phyloP scores from a whole-genome alignment of 176 grass and related monocot species.

The Carex parvula region DNA sequence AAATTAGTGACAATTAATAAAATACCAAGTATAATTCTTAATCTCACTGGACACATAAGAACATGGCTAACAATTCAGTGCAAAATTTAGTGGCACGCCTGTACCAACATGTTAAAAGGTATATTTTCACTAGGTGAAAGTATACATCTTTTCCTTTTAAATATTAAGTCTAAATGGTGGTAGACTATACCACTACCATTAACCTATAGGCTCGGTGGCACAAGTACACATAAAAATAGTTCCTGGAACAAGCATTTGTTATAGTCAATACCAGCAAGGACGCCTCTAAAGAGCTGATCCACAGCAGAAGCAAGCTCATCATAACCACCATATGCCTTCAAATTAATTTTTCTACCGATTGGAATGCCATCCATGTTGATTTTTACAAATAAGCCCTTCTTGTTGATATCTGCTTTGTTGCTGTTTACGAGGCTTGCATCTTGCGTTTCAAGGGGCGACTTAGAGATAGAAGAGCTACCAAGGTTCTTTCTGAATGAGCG shows the following conservation, averaged over 20 bases:
- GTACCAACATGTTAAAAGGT: neutral
- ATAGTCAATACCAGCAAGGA: constrained; percentile 29
- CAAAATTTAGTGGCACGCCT: neutral
- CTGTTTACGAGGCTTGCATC: neutral
- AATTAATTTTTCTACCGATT: constrained; percentile 36
- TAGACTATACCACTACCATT: neutral
- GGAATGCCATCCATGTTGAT: constrained; percentile 44
- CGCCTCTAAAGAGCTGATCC: constrained; percentile 28
- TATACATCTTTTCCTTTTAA: neutral
- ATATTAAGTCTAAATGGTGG: neutral
- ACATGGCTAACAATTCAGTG: neutral
- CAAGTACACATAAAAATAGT: neutral
- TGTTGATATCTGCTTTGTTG: constrained; percentile 15
- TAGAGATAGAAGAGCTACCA: constrained; percentile 25
- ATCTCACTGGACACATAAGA: neutral
- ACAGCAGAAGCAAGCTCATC: constrained; percentile 32
- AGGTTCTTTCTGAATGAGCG: constrained; percentile 81
- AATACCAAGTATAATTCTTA: neutral
- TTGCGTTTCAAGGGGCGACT: constrained; percentile 6
- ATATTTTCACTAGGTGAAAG: neutral
- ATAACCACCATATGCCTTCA: constrained; percentile 32
- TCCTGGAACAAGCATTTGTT: neutral
- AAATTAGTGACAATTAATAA: neutral
- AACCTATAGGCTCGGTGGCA: neutral
- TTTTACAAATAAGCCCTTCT: constrained; percentile 35